Conservation (phyloP, 1,139 yeast genomes). For the Ashbya aceris region DNA sequence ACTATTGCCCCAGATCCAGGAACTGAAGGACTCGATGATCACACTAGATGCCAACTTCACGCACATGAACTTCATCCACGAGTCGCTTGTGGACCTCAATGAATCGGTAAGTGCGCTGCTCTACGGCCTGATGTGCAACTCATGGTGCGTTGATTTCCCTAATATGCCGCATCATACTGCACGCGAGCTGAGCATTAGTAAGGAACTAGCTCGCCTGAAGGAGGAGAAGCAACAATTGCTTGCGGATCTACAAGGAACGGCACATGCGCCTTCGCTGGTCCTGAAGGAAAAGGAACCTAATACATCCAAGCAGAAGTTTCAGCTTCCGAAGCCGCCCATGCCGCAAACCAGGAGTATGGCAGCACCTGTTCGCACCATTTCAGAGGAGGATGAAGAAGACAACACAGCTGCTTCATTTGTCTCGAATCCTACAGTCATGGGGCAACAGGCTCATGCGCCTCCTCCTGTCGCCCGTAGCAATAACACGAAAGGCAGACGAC, state of each 20-base stretch:
- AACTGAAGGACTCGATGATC: slow-evolving; percentile 32
- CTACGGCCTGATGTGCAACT: slow-evolving; percentile 53
- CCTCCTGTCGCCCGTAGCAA: slow-evolving; percentile 9
- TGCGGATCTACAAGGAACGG: slow-evolving; percentile 2
- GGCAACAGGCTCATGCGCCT: slow-evolving; percentile 4
- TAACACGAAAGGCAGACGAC: slow-evolving; percentile 13
- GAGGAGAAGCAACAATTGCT: slow-evolving; percentile 16
- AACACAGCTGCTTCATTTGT: slow-evolving; percentile 30
- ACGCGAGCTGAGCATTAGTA: slow-evolving; percentile 17
- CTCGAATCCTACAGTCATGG: slow-evolving; percentile 21
- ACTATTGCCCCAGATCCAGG: slow-evolving; percentile 25
- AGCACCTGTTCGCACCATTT: neutral
- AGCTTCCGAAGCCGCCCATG: neutral
- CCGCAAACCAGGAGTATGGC: neutral
- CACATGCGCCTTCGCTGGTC: neutral
- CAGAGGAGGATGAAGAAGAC: slow-evolving; percentile 23
- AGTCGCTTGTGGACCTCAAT: slow-evolving; percentile 45
- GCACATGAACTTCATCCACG: slow-evolving; percentile 41
- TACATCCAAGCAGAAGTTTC: neutral
- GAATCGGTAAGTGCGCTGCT: slow-evolving; percentile 55
- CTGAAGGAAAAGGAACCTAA: neutral
- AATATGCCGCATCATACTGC: slow-evolving; percentile 22
- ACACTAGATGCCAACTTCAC: slow-evolving; percentile 42
- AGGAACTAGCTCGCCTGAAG: slow-evolving; percentile 14
- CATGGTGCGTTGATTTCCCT: slow-evolving; percentile 56